phyloP scores from a whole-genome alignment of 345 rosid species.

The Moricandia arvensis region DNA sequence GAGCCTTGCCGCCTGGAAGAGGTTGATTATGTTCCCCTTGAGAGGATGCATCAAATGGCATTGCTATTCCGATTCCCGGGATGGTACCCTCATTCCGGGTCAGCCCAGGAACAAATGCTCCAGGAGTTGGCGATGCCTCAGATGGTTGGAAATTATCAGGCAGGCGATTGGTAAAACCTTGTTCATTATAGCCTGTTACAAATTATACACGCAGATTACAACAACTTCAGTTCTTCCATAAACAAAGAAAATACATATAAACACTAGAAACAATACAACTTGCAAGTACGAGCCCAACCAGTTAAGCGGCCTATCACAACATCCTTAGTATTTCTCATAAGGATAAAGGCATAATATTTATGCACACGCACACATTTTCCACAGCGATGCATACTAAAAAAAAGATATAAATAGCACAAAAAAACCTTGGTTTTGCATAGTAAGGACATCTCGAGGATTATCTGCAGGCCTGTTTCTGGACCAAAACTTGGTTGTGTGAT shows the following conservation, averaged over 20 bases:
- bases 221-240: background rate
- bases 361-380: slow-evolving; percentile 7
- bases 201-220: slow-evolving; percentile 11
- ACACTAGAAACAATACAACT: background rate
- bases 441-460: slow-evolving; percentile 81
- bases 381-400: background rate
- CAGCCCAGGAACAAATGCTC: slow-evolving; percentile 73
- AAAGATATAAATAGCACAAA: background rate
- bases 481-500: slow-evolving; percentile 96
- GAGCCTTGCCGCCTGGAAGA: slow-evolving; percentile 61
- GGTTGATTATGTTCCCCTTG: slow-evolving; percentile 87
- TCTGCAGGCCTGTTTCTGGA: slow-evolving; percentile 97
- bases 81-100: slow-evolving; percentile 89
- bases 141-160: slow-evolving; percentile 67
- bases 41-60: slow-evolving; percentile 63
- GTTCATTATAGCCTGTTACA: slow-evolving; percentile 75
- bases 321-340: slow-evolving; percentile 8
- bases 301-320: slow-evolving; percentile 12
- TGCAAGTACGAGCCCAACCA: slow-evolving; percentile 3
- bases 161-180: slow-evolving; percentile 70
- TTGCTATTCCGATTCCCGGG: slow-evolving; percentile 90
- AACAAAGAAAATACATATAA: background rate
- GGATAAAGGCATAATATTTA: background rate
- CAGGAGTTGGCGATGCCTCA: slow-evolving; percentile 78
- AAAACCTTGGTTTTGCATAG: slow-evolving; percentile 69